phyloP scores from a whole-genome alignment of 805 yeast species.

The Lipomyces chichibuensis region DNA sequence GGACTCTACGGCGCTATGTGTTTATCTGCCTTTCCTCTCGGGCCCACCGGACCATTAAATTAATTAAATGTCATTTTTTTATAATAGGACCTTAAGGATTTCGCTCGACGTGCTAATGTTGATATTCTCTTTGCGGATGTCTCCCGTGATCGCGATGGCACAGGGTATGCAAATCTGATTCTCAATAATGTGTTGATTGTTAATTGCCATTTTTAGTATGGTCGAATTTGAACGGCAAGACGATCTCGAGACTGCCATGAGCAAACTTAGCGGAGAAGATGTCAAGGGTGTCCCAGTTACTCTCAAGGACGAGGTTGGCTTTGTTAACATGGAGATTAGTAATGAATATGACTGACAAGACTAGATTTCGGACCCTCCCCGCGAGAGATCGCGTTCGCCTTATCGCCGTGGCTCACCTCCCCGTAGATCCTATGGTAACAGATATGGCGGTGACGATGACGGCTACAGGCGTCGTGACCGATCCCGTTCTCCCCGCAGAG shows the following conservation, averaged over 20 bases:
- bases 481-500: constrained; percentile 28
- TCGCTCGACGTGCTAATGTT: constrained; percentile 65
- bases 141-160: constrained; percentile 44
- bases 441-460: constrained; percentile 33
- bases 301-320: constrained; percentile 70
- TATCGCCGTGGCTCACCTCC: constrained; percentile 33
- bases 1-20: constrained; percentile 1
- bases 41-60: constrained; percentile 38
- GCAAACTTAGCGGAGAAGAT: constrained; percentile 69
- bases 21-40: constrained; percentile 22
- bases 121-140: constrained; percentile 47
- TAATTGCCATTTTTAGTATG: constrained; percentile 31
- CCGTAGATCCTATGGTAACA: constrained; percentile 28
- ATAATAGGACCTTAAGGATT: constrained; percentile 63
- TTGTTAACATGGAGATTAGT: not conserved
- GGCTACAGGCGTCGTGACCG: constrained; percentile 26
- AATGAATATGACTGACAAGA: not conserved
- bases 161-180: constrained; percentile 38
- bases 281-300: constrained; percentile 67
- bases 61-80: constrained; percentile 26
- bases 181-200: not conserved
- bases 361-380: constrained; percentile 16
- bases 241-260: constrained; percentile 70
- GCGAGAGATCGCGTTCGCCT: constrained; percentile 40
- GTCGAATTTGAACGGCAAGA: constrained; percentile 55